Conservation (phyloP, 2,329 filamentous ascomycete species). For the Ascosphaera pollenicola region DNA sequence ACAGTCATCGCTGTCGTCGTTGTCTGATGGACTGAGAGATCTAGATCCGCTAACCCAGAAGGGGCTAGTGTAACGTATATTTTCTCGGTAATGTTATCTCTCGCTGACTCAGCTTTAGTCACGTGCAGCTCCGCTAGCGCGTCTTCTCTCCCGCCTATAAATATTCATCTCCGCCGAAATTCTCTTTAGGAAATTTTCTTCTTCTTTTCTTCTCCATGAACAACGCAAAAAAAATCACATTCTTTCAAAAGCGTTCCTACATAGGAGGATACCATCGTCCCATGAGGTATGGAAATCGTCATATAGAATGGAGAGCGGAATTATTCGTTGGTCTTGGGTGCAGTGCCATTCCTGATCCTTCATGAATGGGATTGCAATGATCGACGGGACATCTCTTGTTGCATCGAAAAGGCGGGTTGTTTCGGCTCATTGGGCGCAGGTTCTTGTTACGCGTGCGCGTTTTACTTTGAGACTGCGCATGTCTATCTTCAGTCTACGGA, state of each 20-base stretch:
- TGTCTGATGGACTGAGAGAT: no score
- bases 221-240: slow-evolving; percentile 35
- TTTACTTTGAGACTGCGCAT: no score
- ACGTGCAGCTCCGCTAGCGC: no score
- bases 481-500: no score
- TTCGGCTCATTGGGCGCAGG: no score
- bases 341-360: slow-evolving; percentile 24
- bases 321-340: slow-evolving; percentile 32
- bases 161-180: background rate
- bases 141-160: background rate
- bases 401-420: background rate
- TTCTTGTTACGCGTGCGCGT: no score
- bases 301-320: slow-evolving; percentile 30
- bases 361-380: slow-evolving; percentile 36
- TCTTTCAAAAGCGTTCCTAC: slow-evolving; percentile 36
- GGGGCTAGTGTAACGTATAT: no score
- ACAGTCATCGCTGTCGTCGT: no score
- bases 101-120: no score
- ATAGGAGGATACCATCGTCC: slow-evolving; percentile 24
- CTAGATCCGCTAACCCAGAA: no score
- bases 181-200: background rate
- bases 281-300: slow-evolving; percentile 37
- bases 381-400: slow-evolving; percentile 27
- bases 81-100: no score
- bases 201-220: slow-evolving; percentile 24